Evolutionary conservation across 73 alveolate genomes (phyloP), one percentile per base, ranked within the genome.

Genomic region (Uronychia setigera): DNA sequence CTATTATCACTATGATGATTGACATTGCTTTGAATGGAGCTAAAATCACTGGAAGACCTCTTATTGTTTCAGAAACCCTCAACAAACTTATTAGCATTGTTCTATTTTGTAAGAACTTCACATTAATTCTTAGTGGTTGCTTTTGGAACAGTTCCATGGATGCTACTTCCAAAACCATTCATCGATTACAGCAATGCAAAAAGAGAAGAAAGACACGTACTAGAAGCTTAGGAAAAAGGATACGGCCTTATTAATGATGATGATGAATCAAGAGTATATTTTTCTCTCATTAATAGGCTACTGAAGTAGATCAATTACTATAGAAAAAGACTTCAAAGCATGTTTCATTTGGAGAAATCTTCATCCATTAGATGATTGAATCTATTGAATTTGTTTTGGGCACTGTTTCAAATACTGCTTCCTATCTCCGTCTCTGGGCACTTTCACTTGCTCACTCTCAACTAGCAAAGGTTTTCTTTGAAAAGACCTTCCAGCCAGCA

Each of bases 361-460:
- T 96, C 60, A 96, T 98, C 32, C 99, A 98, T 92, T 96, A 98
- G 92, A 80, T 97, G 79, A 98, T 98, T 29, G 99, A 98, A 90
- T 96, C 99, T 30, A 98, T 98, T 84, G 99, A 98, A 94, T 98
- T 96, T 76, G 98, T 95, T 14, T 87, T 98, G 59, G 99, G 99
- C 13, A 92, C 99, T 60, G 93, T 98, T 58, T 94, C 99, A 79
- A 98, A 98, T 84, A 98, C 99, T 60, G 99, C 99, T 26, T 96
- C 99, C 60, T 94, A 97, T 93, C 94, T 98, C 77, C 98, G 99
- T 93, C 94, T 98, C 32, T 98, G 99, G 99, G 99, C 99, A 19
- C 94, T 98, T 78, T 91, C 98, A n/a, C 96, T 98, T 31, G 99
- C 99, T 13, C 99, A 98, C 91, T 97, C 98, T 29, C 97, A 98